Conservation (phyloP, 148 eudicot genomes). For the Linanthus parryae region DNA sequence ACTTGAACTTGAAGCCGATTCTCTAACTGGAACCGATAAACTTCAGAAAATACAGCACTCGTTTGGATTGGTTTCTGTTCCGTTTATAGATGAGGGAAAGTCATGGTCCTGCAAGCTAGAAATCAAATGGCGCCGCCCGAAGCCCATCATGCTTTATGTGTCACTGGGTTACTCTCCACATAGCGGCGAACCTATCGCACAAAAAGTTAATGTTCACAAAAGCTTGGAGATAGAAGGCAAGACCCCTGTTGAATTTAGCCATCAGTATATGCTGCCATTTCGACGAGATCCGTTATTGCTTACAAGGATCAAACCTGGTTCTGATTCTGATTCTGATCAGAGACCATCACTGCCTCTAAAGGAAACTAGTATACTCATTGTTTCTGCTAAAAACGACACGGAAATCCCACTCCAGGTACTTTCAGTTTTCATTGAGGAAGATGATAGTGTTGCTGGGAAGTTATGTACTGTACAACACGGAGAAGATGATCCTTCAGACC, state of each 20-base stretch:
- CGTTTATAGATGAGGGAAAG: conserved; percentile 55
- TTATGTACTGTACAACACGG: conserved; percentile 39
- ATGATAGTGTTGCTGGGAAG: conserved; percentile 36
- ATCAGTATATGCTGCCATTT: conserved; percentile 66
- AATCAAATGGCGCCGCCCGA: conserved; percentile 92
- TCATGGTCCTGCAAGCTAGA: conserved; percentile 88
- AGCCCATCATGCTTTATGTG: conserved; percentile 86
- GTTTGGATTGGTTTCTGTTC: conserved; percentile 84
- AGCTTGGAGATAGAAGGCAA: conserved; percentile 93
- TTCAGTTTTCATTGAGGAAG: conserved; percentile 59
- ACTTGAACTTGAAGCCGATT: conserved; percentile 31
- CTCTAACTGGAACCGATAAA: conserved; percentile 33
- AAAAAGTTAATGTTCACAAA: conserved; percentile 87
- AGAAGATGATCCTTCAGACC: conserved; percentile 25
- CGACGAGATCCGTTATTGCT: conserved; percentile 74
- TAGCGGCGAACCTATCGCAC: conserved; percentile 42
- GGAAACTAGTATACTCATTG: conserved; percentile 67
- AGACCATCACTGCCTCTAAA: conserved; percentile 53
- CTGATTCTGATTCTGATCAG: conserved; percentile 40
- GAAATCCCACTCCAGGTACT: conserved; percentile 80
- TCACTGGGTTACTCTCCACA: conserved; percentile 79
- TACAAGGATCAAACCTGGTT: conserved; percentile 50
- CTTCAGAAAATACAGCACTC: conserved; percentile 86
- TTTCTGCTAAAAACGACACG: conserved; percentile 66
- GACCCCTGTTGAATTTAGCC: conserved; percentile 60